Evolutionary conservation across 2,329 filamentous ascomycete genomes (phyloP).

Genomic region (Sporothrix schenckii): DNA sequence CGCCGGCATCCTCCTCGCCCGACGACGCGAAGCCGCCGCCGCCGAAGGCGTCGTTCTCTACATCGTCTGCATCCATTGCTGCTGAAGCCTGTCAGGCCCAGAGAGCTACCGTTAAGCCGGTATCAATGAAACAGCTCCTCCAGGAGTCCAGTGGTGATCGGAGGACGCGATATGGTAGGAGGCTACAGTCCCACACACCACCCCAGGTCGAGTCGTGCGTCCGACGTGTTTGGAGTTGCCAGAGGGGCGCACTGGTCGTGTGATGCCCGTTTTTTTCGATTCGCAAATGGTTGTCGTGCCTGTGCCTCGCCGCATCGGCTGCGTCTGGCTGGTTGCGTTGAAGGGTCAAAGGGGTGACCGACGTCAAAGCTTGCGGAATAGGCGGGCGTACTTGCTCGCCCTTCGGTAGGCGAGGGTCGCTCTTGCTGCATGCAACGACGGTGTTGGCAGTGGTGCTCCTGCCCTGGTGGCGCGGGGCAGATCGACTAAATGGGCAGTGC

Average conservation of each 20-base stretch:
- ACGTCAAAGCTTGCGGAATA: neutral
- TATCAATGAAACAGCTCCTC: neutral
- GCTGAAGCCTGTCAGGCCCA: neutral
- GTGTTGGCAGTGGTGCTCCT: conserved; percentile 25
- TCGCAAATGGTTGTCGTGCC: neutral
- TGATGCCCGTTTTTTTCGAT: neutral
- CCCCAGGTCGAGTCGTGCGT: neutral
- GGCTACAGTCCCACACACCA: conserved; percentile 12
- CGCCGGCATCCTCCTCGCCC: conserved; percentile 28
- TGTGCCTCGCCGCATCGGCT: conserved; percentile 11
- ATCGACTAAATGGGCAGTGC: conserved; percentile 17
- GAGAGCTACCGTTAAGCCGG: neutral
- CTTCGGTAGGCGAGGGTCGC: conserved; percentile 8
- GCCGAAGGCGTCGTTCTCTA: conserved; percentile 21
- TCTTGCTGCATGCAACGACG: neutral
- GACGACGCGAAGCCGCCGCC: conserved; percentile 33
- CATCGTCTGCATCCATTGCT: conserved; percentile 28
- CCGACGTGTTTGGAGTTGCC: neutral
- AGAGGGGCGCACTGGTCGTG: conserved; percentile 5
- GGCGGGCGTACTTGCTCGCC: conserved; percentile 3
- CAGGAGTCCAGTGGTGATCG: neutral
- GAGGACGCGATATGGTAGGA: conserved; percentile 15
- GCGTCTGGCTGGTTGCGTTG: neutral
- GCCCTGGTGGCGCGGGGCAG: conserved; percentile 30
- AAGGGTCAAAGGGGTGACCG: neutral